Percentiles rank a stretch among this genome's conserved stretches.
Evolutionary conservation across 1,139 yeast genomes (phyloP).

Genomic region (Cylindricascospora bacillispora): DNA sequence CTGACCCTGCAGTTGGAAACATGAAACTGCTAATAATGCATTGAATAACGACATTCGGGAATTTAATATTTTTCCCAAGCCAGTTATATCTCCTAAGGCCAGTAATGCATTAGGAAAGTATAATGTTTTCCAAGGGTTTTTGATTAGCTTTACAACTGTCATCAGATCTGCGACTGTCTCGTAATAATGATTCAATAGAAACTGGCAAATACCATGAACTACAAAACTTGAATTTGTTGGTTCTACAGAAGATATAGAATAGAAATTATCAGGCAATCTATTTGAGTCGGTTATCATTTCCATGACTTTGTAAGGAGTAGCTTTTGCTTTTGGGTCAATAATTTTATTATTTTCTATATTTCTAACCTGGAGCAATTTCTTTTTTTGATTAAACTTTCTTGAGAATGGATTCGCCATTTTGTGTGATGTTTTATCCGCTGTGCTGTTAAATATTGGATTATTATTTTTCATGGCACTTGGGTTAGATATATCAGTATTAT

Average conservation of each 20-base stretch:
- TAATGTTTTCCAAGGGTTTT: slow-evolving; percentile 79
- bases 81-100: slow-evolving; percentile 66
- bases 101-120: slow-evolving; percentile 71
- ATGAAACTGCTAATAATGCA: slow-evolving; percentile 70
- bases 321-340: too few species aligned
- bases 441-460: slow-evolving; percentile 9
- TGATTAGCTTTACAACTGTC: slow-evolving; percentile 74
- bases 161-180: slow-evolving; percentile 73
- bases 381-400: background rate
- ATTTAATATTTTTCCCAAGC: slow-evolving; percentile 60
- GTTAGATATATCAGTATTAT: background rate
- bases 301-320: too few species aligned
- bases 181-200: slow-evolving; percentile 60
- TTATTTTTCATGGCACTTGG: slow-evolving; percentile 5
- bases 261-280: slow-evolving; percentile 10
- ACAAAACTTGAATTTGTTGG: slow-evolving; percentile 1
- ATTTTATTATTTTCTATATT: background rate
- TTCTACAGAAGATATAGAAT: background rate
- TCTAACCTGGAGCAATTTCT: too few species aligned
- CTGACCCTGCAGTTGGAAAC: slow-evolving; percentile 68
- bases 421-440: slow-evolving; percentile 8
- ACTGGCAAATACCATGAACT: slow-evolving; percentile 55
- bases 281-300: slow-evolving; percentile 9
- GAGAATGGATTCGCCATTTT: background rate
- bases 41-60: slow-evolving; percentile 70